Percentiles rank a stretch among this genome's conserved stretches.
phyloP scores from a whole-genome alignment of 2,329 filamentous ascomycete genomes.

The Coleophoma cylindrospora region DNA sequence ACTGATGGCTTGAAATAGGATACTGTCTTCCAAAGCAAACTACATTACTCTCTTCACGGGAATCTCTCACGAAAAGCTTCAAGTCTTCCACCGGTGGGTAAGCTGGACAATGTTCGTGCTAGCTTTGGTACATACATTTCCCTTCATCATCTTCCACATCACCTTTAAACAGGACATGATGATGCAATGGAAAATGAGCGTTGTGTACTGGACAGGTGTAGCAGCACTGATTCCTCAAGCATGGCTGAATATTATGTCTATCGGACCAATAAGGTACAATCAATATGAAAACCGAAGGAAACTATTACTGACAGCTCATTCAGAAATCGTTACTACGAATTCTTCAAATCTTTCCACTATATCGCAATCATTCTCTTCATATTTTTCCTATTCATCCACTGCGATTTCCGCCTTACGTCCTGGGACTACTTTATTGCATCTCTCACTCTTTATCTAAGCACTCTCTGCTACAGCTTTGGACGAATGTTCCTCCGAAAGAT shows the following conservation, averaged over 20 bases:
- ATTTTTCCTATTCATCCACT: slow-evolving; percentile 88
- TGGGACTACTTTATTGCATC: slow-evolving; percentile 85
- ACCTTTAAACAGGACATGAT: slow-evolving; percentile 75
- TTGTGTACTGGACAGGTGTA: slow-evolving; percentile 79
- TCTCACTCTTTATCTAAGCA: slow-evolving; percentile 62
- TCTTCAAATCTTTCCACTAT: slow-evolving; percentile 76
- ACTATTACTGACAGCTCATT: slow-evolving; percentile 12
- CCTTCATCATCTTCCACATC: slow-evolving; percentile 82
- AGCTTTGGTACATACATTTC: slow-evolving; percentile 75
- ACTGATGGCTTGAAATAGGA: slow-evolving; percentile 42
- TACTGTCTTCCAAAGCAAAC: slow-evolving; percentile 80
- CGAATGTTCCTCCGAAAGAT: slow-evolving; percentile 31
- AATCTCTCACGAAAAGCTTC: slow-evolving; percentile 83
- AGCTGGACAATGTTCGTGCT: slow-evolving; percentile 79
- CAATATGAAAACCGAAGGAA: neutral
- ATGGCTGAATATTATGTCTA: slow-evolving; percentile 79
- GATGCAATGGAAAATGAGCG: slow-evolving; percentile 55
- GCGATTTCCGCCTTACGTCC: slow-evolving; percentile 80
- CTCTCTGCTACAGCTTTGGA: slow-evolving; percentile 56
- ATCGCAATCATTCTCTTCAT: slow-evolving; percentile 76
- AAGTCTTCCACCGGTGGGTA: slow-evolving; percentile 86
- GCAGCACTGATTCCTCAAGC: slow-evolving; percentile 75
- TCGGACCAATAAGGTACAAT: slow-evolving; percentile 61
- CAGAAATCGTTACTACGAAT: slow-evolving; percentile 65
- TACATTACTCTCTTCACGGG: slow-evolving; percentile 76